Base-by-base conservation (phyloP, 768 basidiomycete genomes). In the Mycena chlorophos region DNA sequence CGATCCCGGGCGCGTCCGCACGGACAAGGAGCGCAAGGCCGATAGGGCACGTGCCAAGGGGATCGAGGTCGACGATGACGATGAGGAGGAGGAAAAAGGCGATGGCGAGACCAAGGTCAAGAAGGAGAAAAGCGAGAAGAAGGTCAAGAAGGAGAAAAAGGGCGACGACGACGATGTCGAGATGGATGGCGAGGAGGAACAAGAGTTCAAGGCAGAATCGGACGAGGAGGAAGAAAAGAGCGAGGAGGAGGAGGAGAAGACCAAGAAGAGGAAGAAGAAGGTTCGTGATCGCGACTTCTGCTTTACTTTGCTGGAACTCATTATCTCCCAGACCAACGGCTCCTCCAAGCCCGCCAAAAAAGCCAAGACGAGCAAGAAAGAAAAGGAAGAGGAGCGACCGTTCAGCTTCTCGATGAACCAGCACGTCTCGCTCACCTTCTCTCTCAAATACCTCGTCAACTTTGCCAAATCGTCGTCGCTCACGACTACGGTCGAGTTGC, bases 371-470 rank as follows among this genome's bases (percentile, higher is more conserved):
- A 54, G 82, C 57, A 74, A 73, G 50, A 83, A 73, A 23, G 70
- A 70, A 0, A 80, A 79, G 6, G 84, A 85, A 19, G 79, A 81
- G 2, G 81, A 83, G 3, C 76, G 77, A 13, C 83, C 78, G 43
- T 87, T 96, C 46, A 70, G 74, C 58, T 89, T 97, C 67, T 84
- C 90, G 72, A 89, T 97, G 82, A 91, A 93, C 67, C 87, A 89
- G 68, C 85, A 91, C 60, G 96, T 99, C 58, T 83, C 86, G 39
- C 78, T 98, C 47, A 98, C 94, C 1, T 98, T 98, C 78, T 94
- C 91, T 28, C 78, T 98, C 64, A 98, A 98, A 72, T 99, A 98
- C 73, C 86, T 98, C 26, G 87, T 91, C 71, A 98, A 97, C 75
- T 98, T 99, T 66, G 85, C 93, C 50, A 98, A 97, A 80, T 91